Base-by-base conservation (phyloP, 768 basidiomycete species). In the Strobilomyces echinocephalus region DNA sequence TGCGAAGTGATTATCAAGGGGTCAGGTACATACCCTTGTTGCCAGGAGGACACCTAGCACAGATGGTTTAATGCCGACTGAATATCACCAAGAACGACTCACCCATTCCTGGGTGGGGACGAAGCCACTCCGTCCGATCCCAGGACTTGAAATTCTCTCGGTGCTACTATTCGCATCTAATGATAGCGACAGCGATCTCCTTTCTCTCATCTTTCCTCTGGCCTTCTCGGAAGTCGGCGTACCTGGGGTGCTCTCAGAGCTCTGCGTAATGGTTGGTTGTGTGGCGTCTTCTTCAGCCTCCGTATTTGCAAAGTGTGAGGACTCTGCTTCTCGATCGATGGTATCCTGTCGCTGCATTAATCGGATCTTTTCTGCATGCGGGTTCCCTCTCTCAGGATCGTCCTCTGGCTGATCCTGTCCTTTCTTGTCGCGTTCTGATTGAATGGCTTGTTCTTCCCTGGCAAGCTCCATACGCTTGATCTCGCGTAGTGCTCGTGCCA, bases 61-160 rank as follows among this genome's bases (percentile, higher is more conserved):
- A 18, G 10, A 26, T 11, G 49, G 46, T 38, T 57, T 31, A 64
- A 43, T 39, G 46, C 28, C 8, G 8, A 11, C 54, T 15, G 36
- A 11, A 3, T 41, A 33, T 40, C 21, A 33, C 31, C 39, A 42
- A 36, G 9, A 52, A 43, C 21, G 2, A 53, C 79, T 51, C 58
- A 92, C 93, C 95, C 97, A 99, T 82, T 93, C 92, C 67, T 97
- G 91, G 4, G 93, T 97, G 11, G 97, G 94, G 8, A 95, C 77
- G 70, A 97, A 99, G 3, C 93, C 91, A 67, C 92, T 95, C 59
- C 88, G 79, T 28, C 93, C 93, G 16, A 95, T 80, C 12, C 83
- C 85, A 16, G 76, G 75, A 30, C 80, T 76, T n/a, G 87, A 83
- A 21, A 82, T 71, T 30, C 81, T 79, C 54, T 91, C 87, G 45